Evolutionary conservation across 179 eudicot genomes (phyloP), one percentile per base, ranked within the genome.

Genomic region (Drosera spatulata): DNA sequence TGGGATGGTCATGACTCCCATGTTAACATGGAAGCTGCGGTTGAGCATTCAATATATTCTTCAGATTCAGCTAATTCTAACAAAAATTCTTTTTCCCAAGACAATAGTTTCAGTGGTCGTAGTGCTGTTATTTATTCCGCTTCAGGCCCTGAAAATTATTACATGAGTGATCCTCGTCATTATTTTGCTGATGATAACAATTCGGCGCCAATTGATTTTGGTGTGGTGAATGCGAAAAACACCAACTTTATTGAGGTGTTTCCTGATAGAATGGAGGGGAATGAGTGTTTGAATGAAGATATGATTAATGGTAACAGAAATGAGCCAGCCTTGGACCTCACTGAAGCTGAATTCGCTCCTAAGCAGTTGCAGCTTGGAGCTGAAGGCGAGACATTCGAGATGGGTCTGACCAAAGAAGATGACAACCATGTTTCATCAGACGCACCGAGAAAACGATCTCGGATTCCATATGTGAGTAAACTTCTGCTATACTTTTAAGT

Each of bases 371-470:
- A 59, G 46, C 53, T 60, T 9, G 33, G 52, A 63, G 53, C 6
- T 6, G 66, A 71, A 64, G 51, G 65, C 57, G 63, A 70, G 50
- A 41, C 58, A 46, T 40, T 57, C n/a, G 49, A 39, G 41, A 37
- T 62, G 53, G 64, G 71, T 52, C 65, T 58, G 15, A 38, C 63
- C 41, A 56, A 6, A 10, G 79, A 77, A 7, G 67, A 71, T 15
- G 66, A 77, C 13, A 63, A 47, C 44, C 53, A 59, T 7, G 48
- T 64, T 67, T 58, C 69, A 9, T 50, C 61, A 9, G 73, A 67
- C 44, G 56, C 48, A 12, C 50, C 69, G 7, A 80, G 75, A 80
- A 87, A 82, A 71, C 67, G 91, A 64, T 58, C 70, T 15, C 61
- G 69, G 41, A 42, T 39, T 52, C 61, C 66, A 51, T 75, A 74